Evolutionary conservation across 495 filamentous ascomycete species (phyloP).

Genomic region (Penicillium tannophilum): DNA sequence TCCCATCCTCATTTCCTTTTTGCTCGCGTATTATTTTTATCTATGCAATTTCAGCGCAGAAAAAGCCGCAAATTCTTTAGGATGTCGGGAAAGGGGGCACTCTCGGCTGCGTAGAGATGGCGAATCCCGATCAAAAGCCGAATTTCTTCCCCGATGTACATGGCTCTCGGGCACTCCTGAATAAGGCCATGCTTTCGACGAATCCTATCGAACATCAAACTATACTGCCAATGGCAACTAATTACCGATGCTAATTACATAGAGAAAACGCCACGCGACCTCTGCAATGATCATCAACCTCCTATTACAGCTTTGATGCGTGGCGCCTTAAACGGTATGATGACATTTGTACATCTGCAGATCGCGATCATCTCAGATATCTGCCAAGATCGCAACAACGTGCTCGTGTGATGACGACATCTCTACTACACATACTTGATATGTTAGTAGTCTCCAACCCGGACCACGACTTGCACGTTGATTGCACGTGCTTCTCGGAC

Average conservation of each 20-base stretch:
- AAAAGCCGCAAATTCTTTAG: background rate
- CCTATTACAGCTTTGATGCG: background rate
- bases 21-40: background rate
- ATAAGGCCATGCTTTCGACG: no score
- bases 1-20: background rate
- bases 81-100: background rate
- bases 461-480: conserved; percentile 64
- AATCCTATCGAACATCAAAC: background rate
- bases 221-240: conserved; percentile 5
- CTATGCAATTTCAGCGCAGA: no score
- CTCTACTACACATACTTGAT: background rate
- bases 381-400: background rate
- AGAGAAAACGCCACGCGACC: background rate
- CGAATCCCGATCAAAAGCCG: background rate
- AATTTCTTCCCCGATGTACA: background rate
- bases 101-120: background rate
- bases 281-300: conserved; percentile 2
- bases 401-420: background rate
- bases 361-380: background rate
- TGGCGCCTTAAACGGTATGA: background rate
- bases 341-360: background rate
- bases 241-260: background rate
- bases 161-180: no score
- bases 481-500: conserved; percentile 70
- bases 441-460: conserved; percentile 48